Conservation (phyloP, 2,329 filamentous ascomycete genomes). For the Fusarium agapanthi region DNA sequence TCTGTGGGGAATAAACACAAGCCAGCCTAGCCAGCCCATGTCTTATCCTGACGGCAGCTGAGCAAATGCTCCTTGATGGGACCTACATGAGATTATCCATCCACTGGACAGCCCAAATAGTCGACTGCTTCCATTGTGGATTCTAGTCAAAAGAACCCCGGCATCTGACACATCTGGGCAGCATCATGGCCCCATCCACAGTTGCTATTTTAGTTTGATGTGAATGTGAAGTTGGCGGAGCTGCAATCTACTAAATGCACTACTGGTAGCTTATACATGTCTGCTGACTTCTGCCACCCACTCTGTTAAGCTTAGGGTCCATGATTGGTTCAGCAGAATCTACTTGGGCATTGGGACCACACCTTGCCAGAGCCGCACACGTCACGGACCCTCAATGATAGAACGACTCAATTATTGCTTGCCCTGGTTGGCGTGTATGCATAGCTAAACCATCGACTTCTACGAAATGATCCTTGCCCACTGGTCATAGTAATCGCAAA, state of each 20-base stretch:
- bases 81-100: conserved; percentile 20
- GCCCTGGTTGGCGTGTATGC: not conserved
- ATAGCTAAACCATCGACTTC: not conserved
- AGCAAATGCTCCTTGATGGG: conserved; percentile 23
- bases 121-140: not conserved
- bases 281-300: not conserved
- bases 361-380: not conserved
- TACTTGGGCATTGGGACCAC: not conserved
- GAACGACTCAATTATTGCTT: not conserved
- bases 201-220: conserved; percentile 4
- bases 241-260: not conserved
- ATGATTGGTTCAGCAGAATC: not conserved
- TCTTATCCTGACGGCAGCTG: not conserved
- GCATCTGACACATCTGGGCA: conserved; percentile 2
- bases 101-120: not conserved
- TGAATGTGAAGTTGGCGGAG: not conserved
- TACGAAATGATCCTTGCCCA: not conserved
- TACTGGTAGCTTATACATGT: not conserved
- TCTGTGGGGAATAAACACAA: conserved; percentile 20
- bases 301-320: not conserved
- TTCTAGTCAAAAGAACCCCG: not conserved
- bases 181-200: conserved; percentile 19
- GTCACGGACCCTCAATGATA: not conserved
- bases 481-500: not conserved
- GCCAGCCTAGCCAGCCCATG: not conserved